Base-by-base conservation (phyloP, 192 early-diverging fungal genomes). In the Backusella liffmaniae region DNA sequence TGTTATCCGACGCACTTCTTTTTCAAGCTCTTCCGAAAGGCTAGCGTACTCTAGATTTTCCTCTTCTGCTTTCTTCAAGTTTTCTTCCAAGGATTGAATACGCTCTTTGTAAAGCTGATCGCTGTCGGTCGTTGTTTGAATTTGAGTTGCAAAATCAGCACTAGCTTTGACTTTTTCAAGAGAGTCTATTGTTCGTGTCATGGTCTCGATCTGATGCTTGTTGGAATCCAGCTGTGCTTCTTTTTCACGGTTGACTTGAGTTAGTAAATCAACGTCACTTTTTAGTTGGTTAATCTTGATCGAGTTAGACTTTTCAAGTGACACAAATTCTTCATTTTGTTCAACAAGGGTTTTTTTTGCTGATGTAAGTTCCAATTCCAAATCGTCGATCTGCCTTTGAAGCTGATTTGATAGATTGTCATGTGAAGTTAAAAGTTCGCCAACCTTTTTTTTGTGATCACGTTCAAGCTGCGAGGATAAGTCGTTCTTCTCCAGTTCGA, bases 31-130 rank as follows among this genome's bases (percentile, higher is more conserved):
- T 36, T 30, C 51, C 30, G 67, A 41, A 18, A 76, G 44, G 9
- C 42, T 66, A 12, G 67, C 26, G 42, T 44, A 76, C 37, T 76
- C 74, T 35, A 36, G 1, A 32, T 76, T 76, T 23, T 76, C 74
- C 18, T 72, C 67, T 29, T 51, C 56, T n/a, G 36, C 21, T 26
- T 53, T 39, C 13, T 67, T 62, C 8, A 65, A 10, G 29, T 72
- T 49, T 35, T 39, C 35, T 13, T 41, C 67, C 2, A 69, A 30
- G n/a, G 29, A 18, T 18, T 29, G 29, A n/a, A 73, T 73, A 49
- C 35, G 71, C 13, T 73, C 49, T 15, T 73, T n/a, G 46, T 23
- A 49, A 13, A 49, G 67, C 3, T 68, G 67, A 6, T 68, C 34
- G 10, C 23, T 75, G 2, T 59, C 73, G 29, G 56, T 62, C 56